These are phyloP conservation scores for Boletus rubroflammeus DNA, from an alignment of 768 basidiomycete species.

Conservation along the genomic window DNA sequence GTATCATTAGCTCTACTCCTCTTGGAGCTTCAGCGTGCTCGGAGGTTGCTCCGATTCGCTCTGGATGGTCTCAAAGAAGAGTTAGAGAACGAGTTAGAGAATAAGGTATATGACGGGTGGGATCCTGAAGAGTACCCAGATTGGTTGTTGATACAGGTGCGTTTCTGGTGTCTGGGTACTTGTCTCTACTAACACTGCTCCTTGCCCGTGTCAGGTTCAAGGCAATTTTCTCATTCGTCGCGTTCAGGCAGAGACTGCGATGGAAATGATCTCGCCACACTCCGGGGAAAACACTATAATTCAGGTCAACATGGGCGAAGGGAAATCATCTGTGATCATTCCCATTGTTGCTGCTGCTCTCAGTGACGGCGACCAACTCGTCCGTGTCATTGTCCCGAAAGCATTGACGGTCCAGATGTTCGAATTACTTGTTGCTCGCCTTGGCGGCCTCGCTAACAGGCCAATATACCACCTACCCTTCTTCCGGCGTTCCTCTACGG, in stretches of 20 bases:
- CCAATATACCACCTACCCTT: no score
- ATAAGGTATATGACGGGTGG: background rate
- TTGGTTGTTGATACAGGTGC: background rate
- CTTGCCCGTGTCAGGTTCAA: background rate
- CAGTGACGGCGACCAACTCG: background rate
- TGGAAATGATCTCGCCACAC: background rate
- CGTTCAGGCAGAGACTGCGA: slow-evolving; percentile 35
- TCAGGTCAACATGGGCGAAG: slow-evolving; percentile 33
- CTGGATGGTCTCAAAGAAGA: no score
- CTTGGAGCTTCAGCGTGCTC: no score
- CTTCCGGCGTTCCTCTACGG: no score
- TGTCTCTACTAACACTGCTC: background rate
- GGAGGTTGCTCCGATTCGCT: no score
- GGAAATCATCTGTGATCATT: no score
- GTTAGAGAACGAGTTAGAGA: slow-evolving; percentile 13
- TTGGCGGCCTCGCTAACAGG: no score
- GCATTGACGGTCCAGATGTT: no score
- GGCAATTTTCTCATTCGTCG: no score
- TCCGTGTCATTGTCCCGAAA: slow-evolving; percentile 20
- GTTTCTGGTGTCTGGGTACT: slow-evolving; percentile 3
- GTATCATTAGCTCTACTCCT: no score
- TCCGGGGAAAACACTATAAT: slow-evolving; percentile 7
- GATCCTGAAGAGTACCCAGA: background rate
- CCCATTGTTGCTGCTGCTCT: background rate
- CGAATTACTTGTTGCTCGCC: no score